A percentile compares a stretch with the other conserved stretches of the same genome.
Conservation (phyloP, 805 yeast genomes). For the Sugiyamaella mastotermitis region DNA sequence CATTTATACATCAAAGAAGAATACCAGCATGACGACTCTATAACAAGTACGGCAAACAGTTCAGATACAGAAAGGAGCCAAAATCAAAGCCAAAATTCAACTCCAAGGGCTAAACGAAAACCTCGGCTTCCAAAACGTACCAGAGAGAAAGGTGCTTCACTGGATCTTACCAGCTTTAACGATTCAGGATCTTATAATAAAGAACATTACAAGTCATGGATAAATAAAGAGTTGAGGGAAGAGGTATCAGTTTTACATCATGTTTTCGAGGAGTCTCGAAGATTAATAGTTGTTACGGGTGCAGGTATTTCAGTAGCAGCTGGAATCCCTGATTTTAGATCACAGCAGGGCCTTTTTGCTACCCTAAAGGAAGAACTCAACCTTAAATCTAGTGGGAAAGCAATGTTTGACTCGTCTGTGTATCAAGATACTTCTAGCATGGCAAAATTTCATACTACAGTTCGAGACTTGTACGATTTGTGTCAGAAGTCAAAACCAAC, state of each 20-base stretch:
- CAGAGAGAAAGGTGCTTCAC: slow-evolving; percentile 4
- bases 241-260: slow-evolving; percentile 44
- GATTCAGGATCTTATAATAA: neutral
- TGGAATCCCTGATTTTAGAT: slow-evolving; percentile 85
- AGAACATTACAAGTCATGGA: slow-evolving; percentile 5
- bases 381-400: slow-evolving; percentile 50
- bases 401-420: slow-evolving; percentile 73
- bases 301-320: slow-evolving; percentile 90
- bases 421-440: slow-evolving; percentile 60
- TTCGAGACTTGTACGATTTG: slow-evolving; percentile 52
- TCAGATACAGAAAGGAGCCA: no score
- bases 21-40: no score
- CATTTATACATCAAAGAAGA: no score
- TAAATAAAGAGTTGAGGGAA: slow-evolving; percentile 9
- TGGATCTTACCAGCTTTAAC: slow-evolving; percentile 10
- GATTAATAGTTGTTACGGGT: slow-evolving; percentile 66
- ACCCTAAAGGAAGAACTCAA: slow-evolving; percentile 35
- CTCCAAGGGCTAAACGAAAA: slow-evolving; percentile 7
- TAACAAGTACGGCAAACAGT: no score
- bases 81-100: no score
- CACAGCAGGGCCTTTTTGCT: slow-evolving; percentile 63
- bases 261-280: slow-evolving; percentile 49
- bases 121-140: slow-evolving; percentile 15
- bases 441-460: slow-evolving; percentile 65
- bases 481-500: slow-evolving; percentile 61